Evolutionary conservation across 2,329 filamentous ascomycete species (phyloP).

Genomic region (Cercospora citrullina): DNA sequence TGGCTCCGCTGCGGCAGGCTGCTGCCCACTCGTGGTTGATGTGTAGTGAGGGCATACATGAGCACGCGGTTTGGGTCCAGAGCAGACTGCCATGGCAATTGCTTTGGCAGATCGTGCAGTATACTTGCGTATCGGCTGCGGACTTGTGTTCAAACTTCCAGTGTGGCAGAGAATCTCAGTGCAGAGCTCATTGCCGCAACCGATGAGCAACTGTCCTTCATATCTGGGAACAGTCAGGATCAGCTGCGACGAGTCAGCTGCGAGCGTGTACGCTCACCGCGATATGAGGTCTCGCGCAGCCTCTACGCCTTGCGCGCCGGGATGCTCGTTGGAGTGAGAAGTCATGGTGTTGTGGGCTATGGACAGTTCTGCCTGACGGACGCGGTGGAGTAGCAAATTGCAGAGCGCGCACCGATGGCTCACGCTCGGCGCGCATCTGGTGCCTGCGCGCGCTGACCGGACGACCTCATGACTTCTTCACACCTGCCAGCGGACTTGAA

Average conservation of each 20-base stretch:
- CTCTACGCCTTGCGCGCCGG: neutral
- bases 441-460: neutral
- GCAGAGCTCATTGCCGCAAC: conserved; percentile 69
- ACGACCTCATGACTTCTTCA: neutral
- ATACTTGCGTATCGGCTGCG: conserved; percentile 70
- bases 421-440: neutral
- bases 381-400: neutral
- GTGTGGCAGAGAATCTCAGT: conserved; percentile 74
- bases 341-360: neutral
- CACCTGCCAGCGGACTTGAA: neutral
- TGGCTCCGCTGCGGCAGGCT: neutral
- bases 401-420: neutral
- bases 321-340: neutral
- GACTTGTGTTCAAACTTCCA: conserved; percentile 63
- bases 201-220: conserved; percentile 73
- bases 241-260: neutral
- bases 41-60: conserved; percentile 58
- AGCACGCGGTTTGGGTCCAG: conserved; percentile 69
- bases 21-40: neutral
- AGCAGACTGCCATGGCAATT: conserved; percentile 73
- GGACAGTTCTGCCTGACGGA: neutral
- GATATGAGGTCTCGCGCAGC: neutral
- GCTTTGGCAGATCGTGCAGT: conserved; percentile 77
- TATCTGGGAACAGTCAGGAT: conserved; percentile 17
- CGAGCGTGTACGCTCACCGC: neutral